phyloP scores from a whole-genome alignment of 1,139 yeast genomes.

The Groenewaldozyma sp. region DNA sequence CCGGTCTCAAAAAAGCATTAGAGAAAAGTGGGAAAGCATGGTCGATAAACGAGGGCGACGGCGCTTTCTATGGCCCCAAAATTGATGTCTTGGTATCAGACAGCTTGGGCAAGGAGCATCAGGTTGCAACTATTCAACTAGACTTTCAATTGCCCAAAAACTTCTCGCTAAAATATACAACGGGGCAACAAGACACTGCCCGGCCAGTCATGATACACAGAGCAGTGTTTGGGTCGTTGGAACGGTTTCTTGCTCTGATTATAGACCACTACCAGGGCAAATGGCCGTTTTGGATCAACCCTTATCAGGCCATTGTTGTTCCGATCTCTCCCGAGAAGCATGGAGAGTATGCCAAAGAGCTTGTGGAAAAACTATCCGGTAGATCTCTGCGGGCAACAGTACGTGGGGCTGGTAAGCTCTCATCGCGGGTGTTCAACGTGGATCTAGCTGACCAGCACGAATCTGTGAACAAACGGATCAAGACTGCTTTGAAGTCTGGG shows the following conservation, averaged over 20 bases:
- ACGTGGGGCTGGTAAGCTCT: conserved; percentile 26
- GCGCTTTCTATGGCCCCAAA: conserved; percentile 95
- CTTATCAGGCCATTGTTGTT: conserved; percentile 82
- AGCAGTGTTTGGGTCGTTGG: conserved; percentile 91
- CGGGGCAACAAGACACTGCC: conserved; percentile 9
- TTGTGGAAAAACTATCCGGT: conserved; percentile 43
- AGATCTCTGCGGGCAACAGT: conserved; percentile 5
- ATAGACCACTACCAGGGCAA: conserved; percentile 87
- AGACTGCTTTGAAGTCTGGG: conserved; percentile 67
- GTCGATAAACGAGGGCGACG: conserved; percentile 83
- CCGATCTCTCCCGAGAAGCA: conserved; percentile 61
- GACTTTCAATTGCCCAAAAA: conserved; percentile 91
- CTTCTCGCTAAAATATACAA: conserved; percentile 58
- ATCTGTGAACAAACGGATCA: conserved; percentile 71
- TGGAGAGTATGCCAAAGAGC: conserved; percentile 42
- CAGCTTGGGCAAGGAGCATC: conserved; percentile 76
- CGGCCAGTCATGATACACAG: conserved; percentile 87
- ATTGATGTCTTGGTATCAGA: conserved; percentile 83
- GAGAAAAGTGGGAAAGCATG: conserved; percentile 53
- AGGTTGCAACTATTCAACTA: conserved; percentile 90
- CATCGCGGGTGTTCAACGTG: conserved; percentile 57
- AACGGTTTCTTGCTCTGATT: conserved; percentile 82
- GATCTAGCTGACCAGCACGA: conserved; percentile 70
- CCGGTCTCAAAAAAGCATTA: conserved; percentile 56
- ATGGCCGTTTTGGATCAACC: conserved; percentile 98